Percentiles rank a stretch among this genome's conserved stretches.
These are phyloP conservation scores for Mucor plumbeus DNA, from an alignment of 371 early-diverging fungal species.

Conservation along the genomic window DNA sequence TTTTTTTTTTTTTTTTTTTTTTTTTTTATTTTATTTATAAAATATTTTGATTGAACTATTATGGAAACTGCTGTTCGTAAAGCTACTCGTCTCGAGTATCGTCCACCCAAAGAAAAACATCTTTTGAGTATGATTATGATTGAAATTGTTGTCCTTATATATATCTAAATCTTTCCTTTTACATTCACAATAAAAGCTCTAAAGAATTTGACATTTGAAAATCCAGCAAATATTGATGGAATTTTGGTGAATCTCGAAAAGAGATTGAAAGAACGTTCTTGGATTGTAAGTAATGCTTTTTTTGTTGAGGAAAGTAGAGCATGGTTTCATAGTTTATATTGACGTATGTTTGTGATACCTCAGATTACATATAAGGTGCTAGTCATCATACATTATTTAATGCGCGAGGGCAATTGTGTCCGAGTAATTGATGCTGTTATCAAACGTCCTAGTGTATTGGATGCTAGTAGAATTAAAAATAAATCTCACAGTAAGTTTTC, in stretches of 20 bases:
- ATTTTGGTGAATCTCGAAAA: slow-evolving; percentile 65
- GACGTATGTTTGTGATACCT: neutral
- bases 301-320: neutral
- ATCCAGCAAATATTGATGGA: slow-evolving; percentile 46
- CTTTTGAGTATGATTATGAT: slow-evolving; percentile 62
- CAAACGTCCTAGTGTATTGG: slow-evolving; percentile 56
- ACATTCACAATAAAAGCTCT: slow-evolving; percentile 43
- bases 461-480: slow-evolving; percentile 70
- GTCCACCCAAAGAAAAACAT: slow-evolving; percentile 86
- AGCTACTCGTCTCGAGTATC: slow-evolving; percentile 78
- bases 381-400: slow-evolving; percentile 80
- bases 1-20: neutral
- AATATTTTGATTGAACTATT: neutral
- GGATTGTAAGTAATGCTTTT: slow-evolving; percentile 66
- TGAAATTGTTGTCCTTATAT: neutral
- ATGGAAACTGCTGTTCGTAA: slow-evolving; percentile 86
- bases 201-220: slow-evolving; percentile 48
- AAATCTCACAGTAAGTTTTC: slow-evolving; percentile 49
- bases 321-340: neutral
- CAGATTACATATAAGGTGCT: slow-evolving; percentile 90
- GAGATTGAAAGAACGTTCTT: slow-evolving; percentile 71
- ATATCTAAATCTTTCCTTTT: slow-evolving; percentile 18
- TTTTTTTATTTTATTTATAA: neutral
- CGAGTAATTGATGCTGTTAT: slow-evolving; percentile 73
- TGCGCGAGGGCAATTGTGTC: slow-evolving; percentile 82